Conservation (phyloP, 306 rosid genomes). For the Prunus dulcis region DNA sequence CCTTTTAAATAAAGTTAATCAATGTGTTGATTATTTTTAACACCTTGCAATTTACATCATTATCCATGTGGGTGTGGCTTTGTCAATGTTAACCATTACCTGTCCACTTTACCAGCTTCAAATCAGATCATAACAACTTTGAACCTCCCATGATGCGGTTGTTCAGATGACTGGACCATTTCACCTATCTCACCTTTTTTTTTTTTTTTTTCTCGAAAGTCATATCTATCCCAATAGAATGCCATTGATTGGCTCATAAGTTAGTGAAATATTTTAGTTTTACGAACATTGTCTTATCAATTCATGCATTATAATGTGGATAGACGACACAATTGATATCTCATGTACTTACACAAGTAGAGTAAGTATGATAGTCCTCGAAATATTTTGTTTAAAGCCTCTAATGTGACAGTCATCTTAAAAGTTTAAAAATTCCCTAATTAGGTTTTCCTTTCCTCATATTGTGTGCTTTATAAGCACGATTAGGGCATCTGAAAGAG, state of each 20-base stretch:
- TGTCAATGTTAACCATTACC: not conserved
- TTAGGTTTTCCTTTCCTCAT: not conserved
- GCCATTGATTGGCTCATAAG: slow-evolving; percentile 4
- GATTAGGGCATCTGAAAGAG: too few species aligned
- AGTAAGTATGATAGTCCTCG: too few species aligned
- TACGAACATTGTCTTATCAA: too few species aligned
- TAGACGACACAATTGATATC: too few species aligned
- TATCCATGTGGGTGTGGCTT: not conserved
- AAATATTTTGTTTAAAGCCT: not conserved
- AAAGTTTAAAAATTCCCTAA: not conserved
- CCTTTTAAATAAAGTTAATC: not conserved
- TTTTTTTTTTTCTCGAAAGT: not conserved
- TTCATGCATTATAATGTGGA: too few species aligned
- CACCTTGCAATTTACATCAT: not conserved
- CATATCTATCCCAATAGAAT: slow-evolving; percentile 6
- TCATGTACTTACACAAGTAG: too few species aligned
- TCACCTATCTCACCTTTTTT: slow-evolving; percentile 19
- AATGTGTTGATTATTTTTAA: too few species aligned
- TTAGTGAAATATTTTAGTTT: not conserved
- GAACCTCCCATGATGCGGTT: slow-evolving; percentile 23
- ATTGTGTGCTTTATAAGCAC: not conserved
- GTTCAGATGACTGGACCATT: not conserved
- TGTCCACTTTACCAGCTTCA: slow-evolving; percentile 22
- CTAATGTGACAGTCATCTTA: not conserved
- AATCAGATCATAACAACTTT: slow-evolving; percentile 28